A percentile compares a stretch with the other conserved stretches of the same genome.
Conservation (phyloP, 192 early-diverging fungal species). For the Coemansia sp. region DNA sequence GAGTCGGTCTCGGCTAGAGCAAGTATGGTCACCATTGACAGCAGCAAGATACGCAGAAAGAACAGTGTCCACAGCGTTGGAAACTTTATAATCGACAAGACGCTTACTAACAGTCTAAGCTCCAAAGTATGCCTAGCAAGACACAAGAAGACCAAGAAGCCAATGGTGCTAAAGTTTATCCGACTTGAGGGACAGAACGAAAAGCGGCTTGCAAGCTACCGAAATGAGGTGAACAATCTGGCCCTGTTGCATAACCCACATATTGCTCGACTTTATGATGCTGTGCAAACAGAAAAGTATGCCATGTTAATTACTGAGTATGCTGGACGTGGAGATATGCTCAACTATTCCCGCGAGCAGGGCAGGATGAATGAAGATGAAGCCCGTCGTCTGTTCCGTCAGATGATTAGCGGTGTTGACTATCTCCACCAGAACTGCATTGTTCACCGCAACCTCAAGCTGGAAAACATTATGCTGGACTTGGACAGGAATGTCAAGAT, state of each 20-base stretch:
- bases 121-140: slow-evolving; percentile 6
- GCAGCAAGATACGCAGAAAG: slow-evolving; percentile 2
- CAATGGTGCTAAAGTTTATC: slow-evolving; percentile 5
- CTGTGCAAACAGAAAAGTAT: not conserved
- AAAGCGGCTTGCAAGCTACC: not conserved
- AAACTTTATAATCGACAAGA: slow-evolving; percentile 8
- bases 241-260: slow-evolving; percentile 5
- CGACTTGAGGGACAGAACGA: not conserved
- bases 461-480: not conserved
- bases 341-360: not conserved
- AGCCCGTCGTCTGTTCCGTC: slow-evolving; percentile 1
- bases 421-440: slow-evolving; percentile 6
- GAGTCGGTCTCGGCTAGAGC: not conserved
- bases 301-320: not conserved
- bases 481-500: not conserved
- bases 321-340: not conserved
- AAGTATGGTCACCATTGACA: not conserved
- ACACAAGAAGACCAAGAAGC: slow-evolving; percentile 8
- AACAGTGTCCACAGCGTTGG: not conserved
- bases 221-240: not conserved
- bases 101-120: not conserved
- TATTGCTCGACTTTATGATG: not conserved
- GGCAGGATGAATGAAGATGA: not conserved
- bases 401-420: slow-evolving; percentile 4
- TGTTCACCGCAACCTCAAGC: slow-evolving; percentile 2